Conservation (phyloP, 2,329 filamentous ascomycete species). For the Remersonia thermophila region DNA sequence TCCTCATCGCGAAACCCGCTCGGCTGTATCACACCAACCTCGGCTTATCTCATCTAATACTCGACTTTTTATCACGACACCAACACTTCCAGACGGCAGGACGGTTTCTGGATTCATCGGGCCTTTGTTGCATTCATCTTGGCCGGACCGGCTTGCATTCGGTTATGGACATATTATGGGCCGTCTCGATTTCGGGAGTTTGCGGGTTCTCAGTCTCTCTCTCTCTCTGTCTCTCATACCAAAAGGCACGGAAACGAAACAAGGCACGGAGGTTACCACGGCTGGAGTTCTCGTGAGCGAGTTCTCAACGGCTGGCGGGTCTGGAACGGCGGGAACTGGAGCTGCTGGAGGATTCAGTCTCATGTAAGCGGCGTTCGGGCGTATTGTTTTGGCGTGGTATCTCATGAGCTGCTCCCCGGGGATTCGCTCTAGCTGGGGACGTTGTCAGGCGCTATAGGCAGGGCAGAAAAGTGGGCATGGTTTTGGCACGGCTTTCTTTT, state of each 20-base stretch:
- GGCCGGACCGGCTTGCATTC: too few species aligned
- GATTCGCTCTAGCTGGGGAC: not conserved
- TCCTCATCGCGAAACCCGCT: too few species aligned
- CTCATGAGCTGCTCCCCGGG: not conserved
- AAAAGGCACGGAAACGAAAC: slow-evolving; percentile 3
- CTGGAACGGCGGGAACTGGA: not conserved
- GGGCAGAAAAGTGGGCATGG: slow-evolving; percentile 6
- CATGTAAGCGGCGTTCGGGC: slow-evolving; percentile 11
- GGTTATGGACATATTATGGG: too few species aligned
- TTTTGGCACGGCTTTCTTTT: slow-evolving; percentile 2
- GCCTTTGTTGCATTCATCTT: not conserved
- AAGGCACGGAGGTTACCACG: slow-evolving; percentile 1
- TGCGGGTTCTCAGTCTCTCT: too few species aligned
- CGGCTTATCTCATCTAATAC: slow-evolving; percentile 5
- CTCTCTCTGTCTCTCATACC: not conserved
- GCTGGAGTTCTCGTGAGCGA: not conserved
- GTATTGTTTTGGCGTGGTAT: not conserved
- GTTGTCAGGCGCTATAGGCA: slow-evolving; percentile 8
- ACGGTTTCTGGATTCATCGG: not conserved
- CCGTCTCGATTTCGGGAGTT: too few species aligned
- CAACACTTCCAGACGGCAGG: not conserved
- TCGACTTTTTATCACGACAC: slow-evolving; percentile 3
- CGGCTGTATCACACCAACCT: not conserved
- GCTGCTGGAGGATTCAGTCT: not conserved
- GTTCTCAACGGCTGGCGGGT: slow-evolving; percentile 1